These are phyloP conservation scores for Phytophthora crassamura DNA, from an alignment of 352 stramenopile genomes.

Conservation along the genomic window DNA sequence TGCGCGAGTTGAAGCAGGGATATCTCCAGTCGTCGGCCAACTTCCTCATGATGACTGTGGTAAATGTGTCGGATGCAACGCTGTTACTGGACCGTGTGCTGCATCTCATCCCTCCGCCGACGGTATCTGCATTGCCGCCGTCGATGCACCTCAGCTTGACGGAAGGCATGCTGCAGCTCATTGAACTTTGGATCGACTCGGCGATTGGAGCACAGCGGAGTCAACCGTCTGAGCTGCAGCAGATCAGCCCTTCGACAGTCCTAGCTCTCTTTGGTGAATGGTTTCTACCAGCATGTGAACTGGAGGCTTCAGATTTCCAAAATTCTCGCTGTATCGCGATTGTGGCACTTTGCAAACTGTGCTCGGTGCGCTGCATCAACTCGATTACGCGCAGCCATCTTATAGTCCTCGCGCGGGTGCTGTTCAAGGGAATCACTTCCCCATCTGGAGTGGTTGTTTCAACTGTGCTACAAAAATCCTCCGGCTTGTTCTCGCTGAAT, in stretches of 20 bases:
- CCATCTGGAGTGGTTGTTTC: slow-evolving; percentile 78
- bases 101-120: slow-evolving; percentile 78
- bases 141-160: slow-evolving; percentile 77
- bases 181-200: slow-evolving; percentile 83
- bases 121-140: slow-evolving; percentile 67
- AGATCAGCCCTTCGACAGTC: slow-evolving; percentile 84
- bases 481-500: slow-evolving; percentile 80
- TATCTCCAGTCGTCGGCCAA: slow-evolving; percentile 77
- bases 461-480: slow-evolving; percentile 80
- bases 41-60: slow-evolving; percentile 73
- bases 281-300: slow-evolving; percentile 86
- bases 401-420: slow-evolving; percentile 63
- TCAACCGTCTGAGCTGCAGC: slow-evolving; percentile 61
- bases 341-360: slow-evolving; percentile 82
- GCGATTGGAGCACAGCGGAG: slow-evolving; percentile 70
- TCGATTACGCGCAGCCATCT: slow-evolving; percentile 68
- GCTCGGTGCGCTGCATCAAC: slow-evolving; percentile 70
- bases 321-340: slow-evolving; percentile 82
- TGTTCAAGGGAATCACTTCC: slow-evolving; percentile 84
- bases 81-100: slow-evolving; percentile 82
- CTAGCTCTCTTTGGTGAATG: slow-evolving; percentile 88
- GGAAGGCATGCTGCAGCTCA: slow-evolving; percentile 75
- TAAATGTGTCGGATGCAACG: slow-evolving; percentile 67
- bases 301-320: slow-evolving; percentile 72
- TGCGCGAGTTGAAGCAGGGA: slow-evolving; percentile 68